Evolutionary conservation across 306 rosid species (phyloP), one percentile per base, ranked within the genome.

Genomic region (Pyrus communis): DNA sequence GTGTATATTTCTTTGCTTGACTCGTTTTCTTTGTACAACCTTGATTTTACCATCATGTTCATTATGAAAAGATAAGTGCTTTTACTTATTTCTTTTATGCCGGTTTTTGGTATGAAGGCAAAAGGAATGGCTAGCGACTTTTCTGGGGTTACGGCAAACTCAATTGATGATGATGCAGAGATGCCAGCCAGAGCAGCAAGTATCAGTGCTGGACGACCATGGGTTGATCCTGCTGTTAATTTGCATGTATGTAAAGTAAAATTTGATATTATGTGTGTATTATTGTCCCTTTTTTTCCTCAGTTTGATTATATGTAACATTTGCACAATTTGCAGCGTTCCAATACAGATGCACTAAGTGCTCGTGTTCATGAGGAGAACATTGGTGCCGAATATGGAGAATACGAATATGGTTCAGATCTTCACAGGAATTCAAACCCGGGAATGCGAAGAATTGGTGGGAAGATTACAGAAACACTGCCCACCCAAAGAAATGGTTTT

Each of bases 401-500:
- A 74, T 84, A 68, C 30, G 96, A 86, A 75, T 87, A 80, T 80
- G 73, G 82, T 79, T 86, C 89, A 30, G 87, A 80, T 71, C 75
- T 87, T 73, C 75, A 90, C 35, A 87, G 92, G 75, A 88, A 78
- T 79, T 68, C 85, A 27, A 80, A 80, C 78, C 68, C 69, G 30
- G 92, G 86, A 61, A 46, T 74, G 69, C 85, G 84, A 38, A 80
- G 82, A 79, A 30, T 83, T 77, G 76, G 82, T 42, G 86, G 82
- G 60, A 92, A 86, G 73, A 80, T 81, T 66, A 63, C 81, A 21
- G 98, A 82, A 74, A 40, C 86, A 61, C 22, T 75, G 68, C 64
- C 91, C 75, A 85, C 85, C 78, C 97, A 89, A 89, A 86, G 82
- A 84, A 89, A 88, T 84, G 93, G 93, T 84, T 81, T 88, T 70